A percentile compares a stretch with the other conserved stretches of the same genome.
phyloP scores from a whole-genome alignment of 441 rosid genomes.

The Bruguiera hainesii region DNA sequence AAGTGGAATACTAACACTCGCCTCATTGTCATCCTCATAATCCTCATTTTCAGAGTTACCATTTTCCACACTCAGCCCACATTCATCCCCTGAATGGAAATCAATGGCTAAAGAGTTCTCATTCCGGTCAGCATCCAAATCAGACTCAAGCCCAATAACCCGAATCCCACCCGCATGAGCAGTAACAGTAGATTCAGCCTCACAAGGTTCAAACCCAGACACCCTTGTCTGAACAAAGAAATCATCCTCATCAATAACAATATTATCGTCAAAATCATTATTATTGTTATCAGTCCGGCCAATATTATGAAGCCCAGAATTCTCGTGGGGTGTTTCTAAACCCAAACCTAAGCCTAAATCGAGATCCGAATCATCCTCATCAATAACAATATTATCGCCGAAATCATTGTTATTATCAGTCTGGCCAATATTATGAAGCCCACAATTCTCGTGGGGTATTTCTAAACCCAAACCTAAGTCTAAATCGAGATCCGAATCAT shows the following conservation, averaged over 20 bases:
- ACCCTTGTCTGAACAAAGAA: conserved; percentile 49
- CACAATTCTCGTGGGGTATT: conserved; percentile 21
- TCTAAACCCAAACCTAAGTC: conserved; percentile 48
- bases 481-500: conserved; percentile 40
- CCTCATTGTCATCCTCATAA: conserved; percentile 44
- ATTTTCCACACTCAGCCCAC: conserved; percentile 21
- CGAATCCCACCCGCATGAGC: conserved; percentile 23
- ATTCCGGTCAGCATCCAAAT: conserved; percentile 42
- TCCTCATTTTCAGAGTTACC: conserved; percentile 9
- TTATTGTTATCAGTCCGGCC: conserved; percentile 7
- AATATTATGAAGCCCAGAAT: conserved; percentile 29
- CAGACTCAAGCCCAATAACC: conserved; percentile 44
- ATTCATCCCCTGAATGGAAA: conserved; percentile 50
- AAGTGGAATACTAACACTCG: conserved; percentile 44
- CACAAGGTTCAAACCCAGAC: conserved; percentile 31
- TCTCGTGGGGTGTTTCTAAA: conserved; percentile 21
- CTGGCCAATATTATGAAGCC: conserved; percentile 22
- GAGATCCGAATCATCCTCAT: conserved; percentile 41
- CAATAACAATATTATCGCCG: conserved; percentile 23
- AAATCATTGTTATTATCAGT: conserved; percentile 19
- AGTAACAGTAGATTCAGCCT: conserved; percentile 25
- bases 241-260: conserved; percentile 32
- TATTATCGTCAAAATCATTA: conserved; percentile 23
- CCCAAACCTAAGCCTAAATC: conserved; percentile 53
- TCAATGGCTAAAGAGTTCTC: conserved; percentile 28